These are phyloP conservation scores for Aureobasidium sp. DNA, from an alignment of 2,329 filamentous ascomycete genomes.

Conservation along the genomic window DNA sequence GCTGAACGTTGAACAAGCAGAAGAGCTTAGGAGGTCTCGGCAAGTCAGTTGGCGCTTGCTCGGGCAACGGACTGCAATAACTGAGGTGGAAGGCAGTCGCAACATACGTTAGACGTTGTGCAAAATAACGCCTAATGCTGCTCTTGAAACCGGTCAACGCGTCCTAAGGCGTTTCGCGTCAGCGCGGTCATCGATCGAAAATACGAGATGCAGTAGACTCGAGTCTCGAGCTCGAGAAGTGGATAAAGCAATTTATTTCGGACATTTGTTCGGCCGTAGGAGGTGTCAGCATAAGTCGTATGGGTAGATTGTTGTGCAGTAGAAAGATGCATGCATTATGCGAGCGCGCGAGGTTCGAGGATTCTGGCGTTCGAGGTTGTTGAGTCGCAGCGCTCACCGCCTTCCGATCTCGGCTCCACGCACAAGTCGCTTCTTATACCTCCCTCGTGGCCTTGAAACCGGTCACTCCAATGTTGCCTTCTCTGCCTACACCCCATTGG, in stretches of 20 bases:
- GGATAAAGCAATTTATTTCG: neutral
- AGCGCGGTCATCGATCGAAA: neutral
- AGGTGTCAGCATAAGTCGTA: neutral
- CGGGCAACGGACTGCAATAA: neutral
- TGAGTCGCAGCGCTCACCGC: neutral
- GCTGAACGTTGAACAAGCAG: neutral
- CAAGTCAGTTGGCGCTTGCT: neutral
- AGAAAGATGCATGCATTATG: neutral
- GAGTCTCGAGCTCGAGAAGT: neutral
- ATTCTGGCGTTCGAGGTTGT: neutral
- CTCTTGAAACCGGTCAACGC: neutral
- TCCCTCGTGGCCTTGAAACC: conserved; percentile 28
- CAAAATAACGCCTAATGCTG: neutral
- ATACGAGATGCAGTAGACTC: neutral
- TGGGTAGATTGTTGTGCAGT: neutral
- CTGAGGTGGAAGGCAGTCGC: neutral
- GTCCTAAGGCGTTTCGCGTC: neutral
- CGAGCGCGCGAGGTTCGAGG: neutral
- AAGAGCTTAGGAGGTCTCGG: neutral
- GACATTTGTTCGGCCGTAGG: neutral
- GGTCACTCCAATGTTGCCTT: conserved; percentile 31
- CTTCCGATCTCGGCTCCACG: neutral
- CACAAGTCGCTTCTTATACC: conserved; percentile 12
- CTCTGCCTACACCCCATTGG: conserved; percentile 29
- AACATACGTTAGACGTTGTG: neutral